Evolutionary conservation across 2,329 filamentous ascomycete genomes (phyloP).

Genomic region (Alternaria incomplexa): DNA sequence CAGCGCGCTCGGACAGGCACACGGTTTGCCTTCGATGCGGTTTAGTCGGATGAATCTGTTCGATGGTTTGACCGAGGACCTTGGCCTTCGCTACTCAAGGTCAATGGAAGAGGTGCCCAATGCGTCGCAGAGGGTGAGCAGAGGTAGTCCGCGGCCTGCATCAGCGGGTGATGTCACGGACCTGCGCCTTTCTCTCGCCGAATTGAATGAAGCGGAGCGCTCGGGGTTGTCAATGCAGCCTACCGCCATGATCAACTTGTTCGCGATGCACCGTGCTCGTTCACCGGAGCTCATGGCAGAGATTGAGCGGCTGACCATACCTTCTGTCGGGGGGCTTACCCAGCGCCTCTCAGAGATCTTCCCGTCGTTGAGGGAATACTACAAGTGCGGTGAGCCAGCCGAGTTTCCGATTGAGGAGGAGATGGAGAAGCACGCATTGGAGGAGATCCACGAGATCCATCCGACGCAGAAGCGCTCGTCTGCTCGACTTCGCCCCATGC

Average conservation of each 20-base stretch:
- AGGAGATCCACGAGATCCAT: conserved; percentile 37
- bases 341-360: conserved; percentile 55
- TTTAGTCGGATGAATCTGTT: conserved; percentile 57
- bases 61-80: conserved; percentile 53
- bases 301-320: conserved; percentile 54
- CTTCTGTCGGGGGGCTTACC: conserved; percentile 54
- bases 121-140: conserved; percentile 38
- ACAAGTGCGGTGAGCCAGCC: conserved; percentile 42
- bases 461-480: conserved; percentile 44
- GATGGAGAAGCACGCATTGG: conserved; percentile 46
- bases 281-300: conserved; percentile 52
- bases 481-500: conserved; percentile 42
- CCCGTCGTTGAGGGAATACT: conserved; percentile 51
- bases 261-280: conserved; percentile 36
- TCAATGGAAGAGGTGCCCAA: conserved; percentile 44
- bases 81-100: conserved; percentile 48
- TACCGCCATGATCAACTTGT: conserved; percentile 16
- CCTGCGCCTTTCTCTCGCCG: conserved; percentile 54
- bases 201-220: conserved; percentile 47
- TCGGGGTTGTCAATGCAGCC: conserved; percentile 11
- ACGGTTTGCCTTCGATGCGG: conserved; percentile 55
- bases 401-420: conserved; percentile 45
- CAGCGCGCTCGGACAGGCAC: conserved; percentile 33
- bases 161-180: conserved; percentile 49
- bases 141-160: conserved; percentile 44